Evolutionary conservation across 495 filamentous ascomycete genomes (phyloP), one percentile per base, ranked within the genome.

Genomic region (Penicillium soppii): DNA sequence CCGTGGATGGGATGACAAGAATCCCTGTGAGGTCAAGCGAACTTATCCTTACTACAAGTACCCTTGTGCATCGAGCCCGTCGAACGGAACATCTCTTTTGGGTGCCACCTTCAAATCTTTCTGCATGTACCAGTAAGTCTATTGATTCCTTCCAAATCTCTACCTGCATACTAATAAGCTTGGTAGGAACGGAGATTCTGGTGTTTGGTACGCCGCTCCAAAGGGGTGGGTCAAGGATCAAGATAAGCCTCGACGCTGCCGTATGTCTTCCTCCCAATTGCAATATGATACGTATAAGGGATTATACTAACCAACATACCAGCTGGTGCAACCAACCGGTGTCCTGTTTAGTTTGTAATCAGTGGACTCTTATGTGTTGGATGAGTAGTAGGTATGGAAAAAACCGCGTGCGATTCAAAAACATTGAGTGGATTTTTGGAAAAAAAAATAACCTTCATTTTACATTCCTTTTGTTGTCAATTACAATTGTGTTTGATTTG

Each of bases 11-110:
- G 19, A 22, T 0, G 36, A 50, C 26, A 43, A 44, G 27, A 52
- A 52, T 32, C 4, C 23, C 7, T 52, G 50, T 22, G 50, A 52
- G 23, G 50, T 52, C 19, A 45, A 52, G 29, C 30, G 10, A 20
- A 15, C 50, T 20, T 52, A 52, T 17, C 41, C 50, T 19, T 52
- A 52, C 50, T 52, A 52, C 29, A 52, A 52, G 25, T 52, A 52
- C 16, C 50, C 50, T 15, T 52, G 50, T 32, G 19, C 8, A 3
- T 52, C 50, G 22, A 52, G 50, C 22, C 41, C 32, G 4, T 44
- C 50, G 2, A 52, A 35, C 15, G 50, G 50, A 19, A 52, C 22
- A 10, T 52, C 50, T n/a, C 29, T 37, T 15, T 7, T 52, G 1
- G 50, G 50, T 10, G 50, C 50, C 6, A 52, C 32, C 7, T 52